These are phyloP conservation scores for Debaryomyces coudertii DNA, from an alignment of 1,139 yeast genomes.

Conservation along the genomic window DNA sequence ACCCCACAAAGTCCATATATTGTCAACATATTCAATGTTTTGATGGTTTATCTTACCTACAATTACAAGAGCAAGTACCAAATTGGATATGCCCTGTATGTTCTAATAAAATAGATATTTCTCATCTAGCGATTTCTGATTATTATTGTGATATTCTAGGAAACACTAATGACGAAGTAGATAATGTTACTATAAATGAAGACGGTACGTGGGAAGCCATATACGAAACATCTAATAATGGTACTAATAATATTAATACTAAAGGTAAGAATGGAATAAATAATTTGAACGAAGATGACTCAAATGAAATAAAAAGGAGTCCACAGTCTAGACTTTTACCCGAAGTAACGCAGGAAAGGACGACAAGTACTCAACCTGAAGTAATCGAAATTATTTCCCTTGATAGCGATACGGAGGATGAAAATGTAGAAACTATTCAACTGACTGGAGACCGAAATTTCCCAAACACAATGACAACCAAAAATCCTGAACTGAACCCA, in stretches of 20 bases:
- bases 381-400: conserved; percentile 27
- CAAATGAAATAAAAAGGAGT: background rate
- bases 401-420: conserved; percentile 34
- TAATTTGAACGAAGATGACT: background rate
- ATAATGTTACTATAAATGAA: conserved; percentile 53
- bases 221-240: background rate
- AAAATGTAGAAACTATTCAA: background rate
- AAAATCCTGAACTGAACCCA: background rate
- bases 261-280: background rate
- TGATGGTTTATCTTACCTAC: conserved; percentile 62
- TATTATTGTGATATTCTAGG: conserved; percentile 56
- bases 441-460: background rate
- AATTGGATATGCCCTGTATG: conserved; percentile 76
- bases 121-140: conserved; percentile 64
- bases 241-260: background rate
- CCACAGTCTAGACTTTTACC: background rate
- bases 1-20: conserved; percentile 59
- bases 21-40: conserved; percentile 76
- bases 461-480: background rate
- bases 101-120: conserved; percentile 40
- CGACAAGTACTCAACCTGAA: conserved; percentile 7
- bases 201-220: conserved; percentile 60
- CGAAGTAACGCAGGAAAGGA: background rate
- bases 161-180: conserved; percentile 48
- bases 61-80: conserved; percentile 63